Base-by-base conservation (phyloP, 2,329 filamentous ascomycete species). In the Aureobasidium zeae region DNA sequence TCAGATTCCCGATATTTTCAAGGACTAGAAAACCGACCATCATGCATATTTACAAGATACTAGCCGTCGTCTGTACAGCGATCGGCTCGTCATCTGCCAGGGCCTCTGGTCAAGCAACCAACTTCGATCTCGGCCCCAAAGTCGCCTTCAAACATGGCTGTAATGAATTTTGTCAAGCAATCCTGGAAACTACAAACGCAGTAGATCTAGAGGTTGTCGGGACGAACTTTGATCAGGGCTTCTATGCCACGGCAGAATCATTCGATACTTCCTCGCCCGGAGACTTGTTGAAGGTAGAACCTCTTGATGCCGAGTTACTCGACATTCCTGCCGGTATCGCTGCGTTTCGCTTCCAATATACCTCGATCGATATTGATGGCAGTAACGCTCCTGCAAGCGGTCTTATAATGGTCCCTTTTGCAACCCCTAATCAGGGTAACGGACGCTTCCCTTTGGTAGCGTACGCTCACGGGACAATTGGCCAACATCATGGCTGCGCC, bases 401-500 rank as follows among this genome's bases (percentile, higher is more conserved):
- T 2, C 10, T 34, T 8, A 17, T 34, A 7, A 19, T 19, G 19
- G n/a, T 34, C 4, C 32, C 32, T 3, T n/a, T n/a, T n/a, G 15
- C 4, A 22, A 15, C 10, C 7, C 19, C 11, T 1, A 34, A n/a
- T n/a, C n/a, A n/a, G n/a, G n/a, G n/a, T 13, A 20, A 20, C 32
- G 10, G 16, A 16, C 19, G 19, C n/a, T 34, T 34, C 19, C 17
- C 17, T 3, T 10, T 22, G 32, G 8, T 34, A 21, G 32, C 19
- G n/a, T 34, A 19, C 16, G 32, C 32, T 13, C 32, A 34, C 32
- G n/a, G 32, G 19, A 34, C 32, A 8, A 34, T 24, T 22, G 32
- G 32, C n/a, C n/a, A 20, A 13, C 32, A 34, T n/a, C n/a, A 19
- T 21, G 32, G 32, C 1, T 34, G 32, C 19, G 32, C 15, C 3